These are phyloP conservation scores for Eudorina sp. DNA, from an alignment of 139 green algal species.

Conservation along the genomic window DNA sequence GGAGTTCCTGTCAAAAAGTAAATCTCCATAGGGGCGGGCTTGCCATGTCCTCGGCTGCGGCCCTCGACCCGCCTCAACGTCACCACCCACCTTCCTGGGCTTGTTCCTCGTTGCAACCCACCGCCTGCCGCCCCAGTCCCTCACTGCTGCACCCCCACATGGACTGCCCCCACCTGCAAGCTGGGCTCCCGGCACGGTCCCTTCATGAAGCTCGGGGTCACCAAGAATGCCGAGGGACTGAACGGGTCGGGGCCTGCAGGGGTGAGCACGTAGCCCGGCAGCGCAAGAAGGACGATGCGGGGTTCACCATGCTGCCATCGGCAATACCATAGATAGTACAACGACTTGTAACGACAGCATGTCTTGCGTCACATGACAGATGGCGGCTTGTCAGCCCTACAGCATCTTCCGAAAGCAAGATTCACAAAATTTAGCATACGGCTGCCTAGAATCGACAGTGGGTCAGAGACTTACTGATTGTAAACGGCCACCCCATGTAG, in stretches of 20 bases:
- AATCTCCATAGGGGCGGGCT: too few relatives aligned
- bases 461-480: constrained; percentile 6
- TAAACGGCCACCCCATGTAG: constrained; percentile 3
- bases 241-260: background rate
- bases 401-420: background rate
- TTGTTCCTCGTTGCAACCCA: too few relatives aligned
- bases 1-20: too few relatives aligned
- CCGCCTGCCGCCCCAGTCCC: too few relatives aligned
- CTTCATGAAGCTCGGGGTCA: background rate
- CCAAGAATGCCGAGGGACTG: background rate
- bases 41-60: too few relatives aligned
- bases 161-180: background rate
- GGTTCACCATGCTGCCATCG: background rate
- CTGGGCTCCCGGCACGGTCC: background rate
- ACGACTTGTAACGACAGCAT: background rate
- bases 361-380: background rate
- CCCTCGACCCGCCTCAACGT: too few relatives aligned
- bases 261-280: background rate
- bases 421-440: background rate
- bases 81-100: too few relatives aligned
- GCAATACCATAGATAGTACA: background rate
- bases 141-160: constrained; percentile 9
- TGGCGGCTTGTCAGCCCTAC: background rate
- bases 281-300: background rate
- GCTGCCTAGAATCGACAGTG: background rate